phyloP scores from a whole-genome alignment of 306 rosid genomes.

The Fragaria iinumae region DNA sequence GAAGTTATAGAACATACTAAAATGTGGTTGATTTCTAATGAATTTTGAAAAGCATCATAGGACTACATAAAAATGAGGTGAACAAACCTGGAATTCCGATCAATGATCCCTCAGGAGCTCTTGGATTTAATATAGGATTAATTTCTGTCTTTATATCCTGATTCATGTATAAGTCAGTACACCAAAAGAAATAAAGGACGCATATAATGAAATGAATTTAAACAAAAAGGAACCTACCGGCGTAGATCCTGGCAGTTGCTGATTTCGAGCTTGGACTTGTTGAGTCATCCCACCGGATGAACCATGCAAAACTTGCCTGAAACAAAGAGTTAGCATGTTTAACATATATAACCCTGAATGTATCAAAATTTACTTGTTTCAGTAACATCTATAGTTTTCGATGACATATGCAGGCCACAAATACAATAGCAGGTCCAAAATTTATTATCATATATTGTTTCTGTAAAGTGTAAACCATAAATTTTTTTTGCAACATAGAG shows the following conservation, averaged over 20 bases:
- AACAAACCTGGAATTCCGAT: conserved; percentile 70
- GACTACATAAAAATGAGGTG: conserved; percentile 7
- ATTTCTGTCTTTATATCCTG: conserved; percentile 95
- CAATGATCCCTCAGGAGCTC: conserved; percentile 92
- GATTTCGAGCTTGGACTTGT: conserved; percentile 89
- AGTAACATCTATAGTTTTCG: not conserved
- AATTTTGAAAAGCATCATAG: conserved; percentile 21
- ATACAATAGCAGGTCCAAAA: not conserved
- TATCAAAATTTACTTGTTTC: not conserved
- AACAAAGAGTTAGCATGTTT: conserved; percentile 24
- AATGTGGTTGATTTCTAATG: not conserved
- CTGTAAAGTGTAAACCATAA: not conserved
- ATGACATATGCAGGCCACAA: not conserved
- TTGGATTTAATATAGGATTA: conserved; percentile 80
- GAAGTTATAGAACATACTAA: not conserved
- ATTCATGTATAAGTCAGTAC: conserved; percentile 33
- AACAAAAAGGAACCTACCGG: conserved; percentile 48
- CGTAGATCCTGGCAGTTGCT: conserved; percentile 82
- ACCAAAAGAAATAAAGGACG: conserved; percentile 17
- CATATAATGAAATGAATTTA: conserved; percentile 19
- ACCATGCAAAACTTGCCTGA: conserved; percentile 92
- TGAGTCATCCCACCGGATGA: conserved; percentile 87
- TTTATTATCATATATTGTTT: not conserved
- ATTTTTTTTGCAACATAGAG: not conserved
- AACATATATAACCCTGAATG: conserved; percentile 5